These are phyloP conservation scores for Flaveria linearis DNA, from an alignment of 129 eudicot genomes.

Conservation along the genomic window DNA sequence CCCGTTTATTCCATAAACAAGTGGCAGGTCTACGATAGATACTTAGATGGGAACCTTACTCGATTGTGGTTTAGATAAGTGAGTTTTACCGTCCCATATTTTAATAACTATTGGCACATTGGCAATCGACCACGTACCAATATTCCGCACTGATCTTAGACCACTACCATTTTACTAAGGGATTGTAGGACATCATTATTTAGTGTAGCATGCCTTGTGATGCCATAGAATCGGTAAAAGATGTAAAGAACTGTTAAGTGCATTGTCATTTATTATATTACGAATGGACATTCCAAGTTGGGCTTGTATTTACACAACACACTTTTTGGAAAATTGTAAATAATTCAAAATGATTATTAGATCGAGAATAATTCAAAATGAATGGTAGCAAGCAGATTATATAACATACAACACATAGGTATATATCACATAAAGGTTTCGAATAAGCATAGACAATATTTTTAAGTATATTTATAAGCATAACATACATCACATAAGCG, in stretches of 20 bases:
- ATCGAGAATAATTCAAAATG: neutral
- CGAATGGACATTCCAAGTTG: neutral
- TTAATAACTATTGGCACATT: no score
- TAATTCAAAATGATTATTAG: neutral
- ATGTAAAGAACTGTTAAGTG: neutral
- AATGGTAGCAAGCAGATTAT: neutral
- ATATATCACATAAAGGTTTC: neutral
- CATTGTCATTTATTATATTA: neutral
- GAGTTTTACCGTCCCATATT: no score
- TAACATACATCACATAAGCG: no score
- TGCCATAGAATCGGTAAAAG: neutral
- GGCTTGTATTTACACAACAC: neutral
- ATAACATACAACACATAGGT: neutral
- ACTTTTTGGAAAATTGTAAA: neutral
- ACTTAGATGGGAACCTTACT: no score
- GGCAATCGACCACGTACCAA: no score
- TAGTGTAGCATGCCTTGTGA: neutral
- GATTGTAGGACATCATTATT: neutral
- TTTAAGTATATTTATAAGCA: no score
- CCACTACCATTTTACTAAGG: no score
- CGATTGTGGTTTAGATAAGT: no score
- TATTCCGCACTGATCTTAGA: no score
- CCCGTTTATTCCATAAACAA: no score
- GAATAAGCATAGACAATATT: no score
- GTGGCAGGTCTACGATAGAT: no score